Evolutionary conservation across 768 basidiomycete genomes (phyloP).

Genomic region (Tubosaeta sp.): DNA sequence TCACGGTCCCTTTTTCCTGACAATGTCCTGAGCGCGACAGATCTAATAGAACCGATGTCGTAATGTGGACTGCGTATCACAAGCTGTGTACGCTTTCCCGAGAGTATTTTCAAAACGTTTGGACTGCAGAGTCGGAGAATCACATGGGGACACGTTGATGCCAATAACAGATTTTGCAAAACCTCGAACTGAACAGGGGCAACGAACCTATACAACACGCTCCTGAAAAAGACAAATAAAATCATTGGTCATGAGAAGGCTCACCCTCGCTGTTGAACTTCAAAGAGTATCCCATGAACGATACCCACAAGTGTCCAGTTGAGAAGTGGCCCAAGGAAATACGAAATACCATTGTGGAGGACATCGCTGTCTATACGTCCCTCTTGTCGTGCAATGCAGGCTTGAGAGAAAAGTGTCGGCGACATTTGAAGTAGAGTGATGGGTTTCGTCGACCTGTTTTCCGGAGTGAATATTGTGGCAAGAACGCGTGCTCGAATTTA

Average conservation of each 20-base stretch:
- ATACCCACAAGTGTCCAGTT: constrained; percentile 80
- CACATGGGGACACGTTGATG: constrained; percentile 58
- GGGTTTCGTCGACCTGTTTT: constrained; percentile 63
- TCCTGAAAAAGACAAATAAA: background rate
- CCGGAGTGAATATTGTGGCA: background rate
- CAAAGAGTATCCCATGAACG: constrained; percentile 55
- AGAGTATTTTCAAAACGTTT: constrained; percentile 45
- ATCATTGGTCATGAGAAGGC: constrained; percentile 9
- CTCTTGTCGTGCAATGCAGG: constrained; percentile 44
- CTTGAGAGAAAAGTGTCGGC: constrained; percentile 60
- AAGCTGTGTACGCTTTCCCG: constrained; percentile 35
- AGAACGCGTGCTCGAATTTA: constrained; percentile 20
- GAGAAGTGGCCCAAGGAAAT: constrained; percentile 68
- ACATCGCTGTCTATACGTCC: constrained; percentile 64
- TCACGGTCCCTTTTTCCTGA: constrained; percentile 38
- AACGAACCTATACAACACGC: constrained; percentile 35
- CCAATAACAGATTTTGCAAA: constrained; percentile 61
- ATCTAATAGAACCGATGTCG: constrained; percentile 37
- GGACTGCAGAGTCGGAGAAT: constrained; percentile 63
- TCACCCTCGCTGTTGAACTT: constrained; percentile 56
- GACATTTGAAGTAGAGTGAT: constrained; percentile 64
- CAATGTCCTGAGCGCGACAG: constrained; percentile 36
- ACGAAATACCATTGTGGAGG: constrained; percentile 70
- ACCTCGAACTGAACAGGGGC: constrained; percentile 56
- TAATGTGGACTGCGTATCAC: constrained; percentile 28